Evolutionary conservation across 2,329 filamentous ascomycete genomes (phyloP), one percentile per base, ranked within the genome.

Genomic region (Bisporella sp.): DNA sequence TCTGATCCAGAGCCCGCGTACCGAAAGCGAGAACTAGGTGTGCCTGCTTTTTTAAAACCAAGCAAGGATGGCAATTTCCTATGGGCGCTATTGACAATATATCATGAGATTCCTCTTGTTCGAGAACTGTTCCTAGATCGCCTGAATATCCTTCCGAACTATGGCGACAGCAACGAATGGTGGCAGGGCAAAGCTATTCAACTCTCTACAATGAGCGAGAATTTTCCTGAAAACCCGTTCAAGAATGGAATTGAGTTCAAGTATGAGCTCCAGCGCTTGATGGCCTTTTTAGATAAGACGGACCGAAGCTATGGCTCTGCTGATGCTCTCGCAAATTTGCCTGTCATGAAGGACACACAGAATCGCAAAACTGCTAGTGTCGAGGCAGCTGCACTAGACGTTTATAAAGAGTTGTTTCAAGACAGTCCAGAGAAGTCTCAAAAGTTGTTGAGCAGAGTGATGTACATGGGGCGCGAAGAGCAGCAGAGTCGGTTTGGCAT

Each of bases 281-380:
- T 85, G 69, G 81, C 79, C 7, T 84, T 85, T 54, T 70, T 85
- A 3, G 81, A 84, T 50, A 68, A 65, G 7, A 81, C 80, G 0
- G 76, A 83, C 30, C 73, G 82, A 41, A 76, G 74, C 41, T 83
- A 82, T 55, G 81, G 77, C 11, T 77, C 75, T 0, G 73, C 73
- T 28, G 76, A 79, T 49, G 66, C 69, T 5, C 63, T 83, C 5
- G 64, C 71, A 12, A 54, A 56, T 6, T 50, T 61, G 31, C 51
- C 57, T 29, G 57, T 65, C n/a, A 53, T 57, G 39, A 58, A 51
- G 48, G 44, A 44, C 5, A n/a, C 60, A 52, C 33, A 54, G 57
- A 46, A 68, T 69, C 29, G 72, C 76, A 40, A 78, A 74, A 29
- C 45, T 1, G 51, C 68, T 73, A 8, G 66, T 62, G 29, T 57